Evolutionary conservation across 441 rosid species (phyloP), one percentile per base, ranked within the genome.

Genomic region (Biscutella laevigata): DNA sequence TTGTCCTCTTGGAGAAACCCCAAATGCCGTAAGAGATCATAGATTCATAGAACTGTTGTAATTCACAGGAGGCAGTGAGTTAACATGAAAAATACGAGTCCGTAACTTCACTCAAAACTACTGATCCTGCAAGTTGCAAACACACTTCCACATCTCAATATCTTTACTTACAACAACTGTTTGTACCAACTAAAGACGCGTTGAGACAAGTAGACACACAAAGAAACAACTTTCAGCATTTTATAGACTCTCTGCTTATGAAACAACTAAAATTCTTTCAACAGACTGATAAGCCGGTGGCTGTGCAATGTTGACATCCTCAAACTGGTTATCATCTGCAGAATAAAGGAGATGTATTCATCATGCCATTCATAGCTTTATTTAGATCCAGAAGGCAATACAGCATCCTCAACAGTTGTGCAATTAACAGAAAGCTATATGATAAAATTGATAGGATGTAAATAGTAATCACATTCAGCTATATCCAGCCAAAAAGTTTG

Each of bases 251-350:
- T 9, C 19, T 24, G 33, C n/a, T n/a, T n/a, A n/a, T n/a, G n/a
- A n/a, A n/a, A n/a, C n/a, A n/a, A n/a, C n/a, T n/a, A n/a, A n/a
- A n/a, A n/a, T n/a, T n/a, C n/a, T n/a, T n/a, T n/a, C n/a, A n/a
- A n/a, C n/a, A n/a, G n/a, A n/a, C n/a, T n/a, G 91, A 78, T 68
- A 79, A 83, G 60, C 81, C 86, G 25, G 62, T 57, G 5, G 87
- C 62, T 67, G 69, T 14, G 71, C 70, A 47, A 80, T 80, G 74
- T 82, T 68, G 65, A 86, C 74, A 48, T 82, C 88, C 78, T 86
- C 95, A 59, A 89, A 89, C 62, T 81, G 79, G 35, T 74, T 74
- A 71, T 80, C 88, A 62, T 85, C 96, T 87, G 82, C 39, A 70
- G 17, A 33, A 9, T n/a, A 17, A 56, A 42, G 28, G 7, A 22